phyloP scores from a whole-genome alignment of 1,284 basidiomycete genomes.

The Rhodofomes roseus region DNA sequence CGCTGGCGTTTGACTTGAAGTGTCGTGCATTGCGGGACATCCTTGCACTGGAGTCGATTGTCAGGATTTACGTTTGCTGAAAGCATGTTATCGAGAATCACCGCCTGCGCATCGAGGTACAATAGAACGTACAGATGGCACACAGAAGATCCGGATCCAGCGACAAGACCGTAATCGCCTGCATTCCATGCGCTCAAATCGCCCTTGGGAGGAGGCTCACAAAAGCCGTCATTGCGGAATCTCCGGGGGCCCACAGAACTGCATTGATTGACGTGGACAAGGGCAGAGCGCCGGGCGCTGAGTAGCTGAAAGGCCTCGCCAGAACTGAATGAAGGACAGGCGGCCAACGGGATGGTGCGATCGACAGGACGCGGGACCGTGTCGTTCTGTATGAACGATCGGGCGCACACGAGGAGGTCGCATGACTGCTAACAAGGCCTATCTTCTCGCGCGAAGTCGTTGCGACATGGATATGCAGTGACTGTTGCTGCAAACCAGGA shows the following conservation, averaged over 20 bases:
- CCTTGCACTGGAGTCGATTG: background rate
- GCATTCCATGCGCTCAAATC: background rate
- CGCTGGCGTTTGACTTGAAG: background rate
- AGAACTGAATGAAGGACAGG: background rate
- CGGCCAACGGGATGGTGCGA: background rate
- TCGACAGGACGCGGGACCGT: background rate
- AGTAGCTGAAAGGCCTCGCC: constrained; percentile 1
- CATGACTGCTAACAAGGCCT: background rate
- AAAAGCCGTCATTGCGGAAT: background rate
- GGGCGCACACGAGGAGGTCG: background rate
- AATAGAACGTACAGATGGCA: background rate
- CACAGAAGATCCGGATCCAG: background rate
- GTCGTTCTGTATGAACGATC: background rate
- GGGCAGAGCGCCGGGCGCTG: background rate
- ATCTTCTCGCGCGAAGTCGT: background rate
- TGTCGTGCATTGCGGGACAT: background rate
- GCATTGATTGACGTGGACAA: background rate
- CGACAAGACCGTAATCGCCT: background rate
- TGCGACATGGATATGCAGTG: background rate
- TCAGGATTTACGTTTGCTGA: background rate
- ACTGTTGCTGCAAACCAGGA: background rate
- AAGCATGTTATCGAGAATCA: background rate
- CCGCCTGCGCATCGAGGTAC: background rate
- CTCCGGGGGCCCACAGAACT: background rate
- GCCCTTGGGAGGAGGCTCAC: background rate